These are phyloP conservation scores for Alternaria hordeiaustralica DNA, from an alignment of 2,329 filamentous ascomycete genomes.

Conservation along the genomic window DNA sequence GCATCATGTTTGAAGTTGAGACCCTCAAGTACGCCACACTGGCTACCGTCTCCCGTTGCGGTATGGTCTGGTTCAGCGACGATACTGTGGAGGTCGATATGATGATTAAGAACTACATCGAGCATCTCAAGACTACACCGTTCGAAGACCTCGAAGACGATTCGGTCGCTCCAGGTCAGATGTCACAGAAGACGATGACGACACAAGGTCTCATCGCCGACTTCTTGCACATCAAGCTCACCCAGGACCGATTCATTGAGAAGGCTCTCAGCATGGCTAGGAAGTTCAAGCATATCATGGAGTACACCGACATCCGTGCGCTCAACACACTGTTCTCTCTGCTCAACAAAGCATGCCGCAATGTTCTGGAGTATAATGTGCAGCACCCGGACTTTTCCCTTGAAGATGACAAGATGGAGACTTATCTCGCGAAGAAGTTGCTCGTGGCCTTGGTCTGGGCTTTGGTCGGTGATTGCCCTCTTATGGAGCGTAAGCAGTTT, in stretches of 20 bases:
- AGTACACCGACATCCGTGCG: constrained; percentile 89
- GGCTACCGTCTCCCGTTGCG: constrained; percentile 98
- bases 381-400: constrained; percentile 94
- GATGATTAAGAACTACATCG: constrained; percentile 91
- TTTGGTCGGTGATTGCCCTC: constrained; percentile 90
- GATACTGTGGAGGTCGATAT: constrained; percentile 93
- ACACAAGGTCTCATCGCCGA: constrained; percentile 82
- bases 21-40: constrained; percentile 96
- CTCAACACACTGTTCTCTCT: constrained; percentile 94
- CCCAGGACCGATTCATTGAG: constrained; percentile 79
- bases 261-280: constrained; percentile 78
- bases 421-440: constrained; percentile 91
- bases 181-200: constrained; percentile 70
- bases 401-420: constrained; percentile 86
- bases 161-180: constrained; percentile 65
- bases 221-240: constrained; percentile 76
- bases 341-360: constrained; percentile 90
- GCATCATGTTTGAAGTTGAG: constrained; percentile 99
- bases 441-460: constrained; percentile 94
- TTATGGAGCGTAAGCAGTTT: constrained; percentile 85
- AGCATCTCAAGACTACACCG: constrained; percentile 78
- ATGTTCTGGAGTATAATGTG: constrained; percentile 93
- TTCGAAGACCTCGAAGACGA: constrained; percentile 98
- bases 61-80: constrained; percentile 99
- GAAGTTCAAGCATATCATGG: constrained; percentile 94